Percentiles rank a stretch among this genome's conserved stretches.
Conservation (phyloP, 2,329 filamentous ascomycete species). For the Verticillium longisporum region DNA sequence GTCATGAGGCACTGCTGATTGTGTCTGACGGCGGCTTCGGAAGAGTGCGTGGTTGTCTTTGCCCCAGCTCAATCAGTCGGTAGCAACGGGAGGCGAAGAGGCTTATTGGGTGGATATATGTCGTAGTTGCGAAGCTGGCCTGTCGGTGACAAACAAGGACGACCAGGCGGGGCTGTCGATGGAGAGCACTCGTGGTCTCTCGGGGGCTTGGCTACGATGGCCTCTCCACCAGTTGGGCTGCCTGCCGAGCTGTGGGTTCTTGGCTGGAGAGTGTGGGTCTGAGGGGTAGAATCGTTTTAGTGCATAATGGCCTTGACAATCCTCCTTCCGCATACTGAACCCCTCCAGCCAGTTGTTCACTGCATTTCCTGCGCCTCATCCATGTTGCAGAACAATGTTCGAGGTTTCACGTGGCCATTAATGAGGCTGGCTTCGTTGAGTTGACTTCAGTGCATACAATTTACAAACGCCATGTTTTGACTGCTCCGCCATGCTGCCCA, state of each 20-base stretch:
- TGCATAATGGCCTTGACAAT: background rate
- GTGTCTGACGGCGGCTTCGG: background rate
- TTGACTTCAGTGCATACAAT: no score
- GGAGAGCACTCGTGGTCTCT: background rate
- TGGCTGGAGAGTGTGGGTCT: background rate
- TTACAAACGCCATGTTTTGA: no score
- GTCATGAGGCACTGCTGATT: conserved; percentile 3
- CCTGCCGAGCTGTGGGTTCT: background rate
- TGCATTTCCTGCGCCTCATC: no score
- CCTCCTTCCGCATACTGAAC: no score
- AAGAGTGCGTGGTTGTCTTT: background rate
- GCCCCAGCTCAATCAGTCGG: background rate
- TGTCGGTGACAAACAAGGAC: background rate
- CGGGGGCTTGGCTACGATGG: background rate
- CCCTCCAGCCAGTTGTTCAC: no score
- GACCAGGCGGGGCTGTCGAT: background rate
- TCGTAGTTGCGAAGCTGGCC: background rate
- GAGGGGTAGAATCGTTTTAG: background rate
- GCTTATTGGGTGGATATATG: background rate
- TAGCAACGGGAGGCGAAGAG: background rate
- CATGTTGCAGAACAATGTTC: no score
- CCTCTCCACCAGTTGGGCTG: background rate
- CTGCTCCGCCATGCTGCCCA: no score
- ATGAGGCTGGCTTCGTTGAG: no score
- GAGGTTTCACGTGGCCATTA: no score